A percentile compares a stretch with the other conserved stretches of the same genome.
Conservation (phyloP, 306 rosid species). For the Sicyos edulis region DNA sequence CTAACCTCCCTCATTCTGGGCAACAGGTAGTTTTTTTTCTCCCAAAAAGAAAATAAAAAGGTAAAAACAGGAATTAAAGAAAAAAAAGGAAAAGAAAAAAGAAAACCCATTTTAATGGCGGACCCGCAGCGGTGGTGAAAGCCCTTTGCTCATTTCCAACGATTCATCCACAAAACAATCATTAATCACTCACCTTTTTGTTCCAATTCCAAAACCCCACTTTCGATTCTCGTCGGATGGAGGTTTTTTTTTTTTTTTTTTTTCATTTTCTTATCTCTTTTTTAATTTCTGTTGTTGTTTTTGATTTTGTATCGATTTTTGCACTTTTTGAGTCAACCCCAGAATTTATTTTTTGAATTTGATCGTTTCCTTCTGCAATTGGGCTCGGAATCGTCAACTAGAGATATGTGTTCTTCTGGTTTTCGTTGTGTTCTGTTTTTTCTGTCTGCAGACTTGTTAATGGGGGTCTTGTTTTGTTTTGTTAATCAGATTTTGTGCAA, state of each 20-base stretch:
- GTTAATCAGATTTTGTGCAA: constrained; percentile 3
- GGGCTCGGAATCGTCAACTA: constrained; percentile 40
- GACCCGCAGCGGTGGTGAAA: constrained; percentile 33
- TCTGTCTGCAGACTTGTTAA: constrained; percentile 24
- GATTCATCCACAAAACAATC: constrained; percentile 32
- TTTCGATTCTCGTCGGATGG: constrained; percentile 34
- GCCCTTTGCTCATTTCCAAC: constrained; percentile 30
- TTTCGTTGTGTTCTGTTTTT: too few relatives aligned
- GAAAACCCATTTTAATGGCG: too few relatives aligned
- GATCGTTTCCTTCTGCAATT: constrained; percentile 29
- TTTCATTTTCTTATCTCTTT: constrained; percentile 15
- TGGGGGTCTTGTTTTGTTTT: constrained; percentile 23
- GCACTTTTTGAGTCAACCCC: constrained; percentile 21
- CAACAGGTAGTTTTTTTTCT: background rate
- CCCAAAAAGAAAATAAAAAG: background rate
- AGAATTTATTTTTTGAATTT: constrained; percentile 24
- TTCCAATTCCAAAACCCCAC: constrained; percentile 34
- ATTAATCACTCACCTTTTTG: constrained; percentile 8
- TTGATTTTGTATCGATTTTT: constrained; percentile 18
- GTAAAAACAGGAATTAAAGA: too few relatives aligned
- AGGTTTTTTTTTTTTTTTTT: too few relatives aligned
- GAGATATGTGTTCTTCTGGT: too few relatives aligned
- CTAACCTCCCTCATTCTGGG: background rate
- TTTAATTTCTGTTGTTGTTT: constrained; percentile 19
- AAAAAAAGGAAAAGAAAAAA: too few relatives aligned